Evolutionary conservation across 2,329 filamentous ascomycete genomes (phyloP).

Genomic region (Monosporascus sp.): DNA sequence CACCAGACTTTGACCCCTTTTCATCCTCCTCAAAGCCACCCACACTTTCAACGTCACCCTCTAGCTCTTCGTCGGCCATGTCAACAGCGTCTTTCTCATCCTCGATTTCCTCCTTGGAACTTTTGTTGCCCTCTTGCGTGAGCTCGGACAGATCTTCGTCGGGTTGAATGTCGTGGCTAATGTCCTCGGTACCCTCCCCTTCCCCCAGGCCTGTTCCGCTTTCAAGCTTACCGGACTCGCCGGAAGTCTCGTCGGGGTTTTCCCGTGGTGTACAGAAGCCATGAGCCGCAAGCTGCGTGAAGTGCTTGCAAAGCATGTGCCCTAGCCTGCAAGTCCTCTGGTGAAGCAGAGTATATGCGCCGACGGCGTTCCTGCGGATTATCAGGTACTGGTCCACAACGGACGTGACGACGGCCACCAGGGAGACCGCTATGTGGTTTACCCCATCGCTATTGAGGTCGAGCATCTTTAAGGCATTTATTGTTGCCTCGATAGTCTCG

Average conservation of each 20-base stretch:
- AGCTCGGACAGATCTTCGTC: constrained; percentile 92
- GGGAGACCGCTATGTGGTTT: constrained; percentile 44
- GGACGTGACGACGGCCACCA: constrained; percentile 60
- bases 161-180: constrained; percentile 91
- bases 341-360: constrained; percentile 59
- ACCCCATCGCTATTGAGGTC: constrained; percentile 34
- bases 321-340: constrained; percentile 67
- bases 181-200: constrained; percentile 91
- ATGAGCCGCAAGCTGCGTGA: constrained; percentile 71
- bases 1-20: constrained; percentile 54
- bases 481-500: constrained; percentile 25
- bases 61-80: constrained; percentile 86
- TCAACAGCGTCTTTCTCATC: constrained; percentile 83
- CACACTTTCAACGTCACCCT: constrained; percentile 69
- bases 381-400: constrained; percentile 68
- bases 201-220: constrained; percentile 90
- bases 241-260: constrained; percentile 64
- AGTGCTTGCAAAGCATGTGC: constrained; percentile 69
- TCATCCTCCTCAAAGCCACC: constrained; percentile 59
- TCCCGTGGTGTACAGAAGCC: constrained; percentile 92
- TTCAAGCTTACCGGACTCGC: constrained; percentile 74
- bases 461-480: constrained; percentile 24
- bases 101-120: constrained; percentile 61
- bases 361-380: constrained; percentile 54
- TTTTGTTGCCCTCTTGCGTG: constrained; percentile 73